A percentile compares a stretch with the other conserved stretches of the same genome.
phyloP scores from a whole-genome alignment of 2,329 filamentous ascomycete species.

The Penicillium janthinellum region DNA sequence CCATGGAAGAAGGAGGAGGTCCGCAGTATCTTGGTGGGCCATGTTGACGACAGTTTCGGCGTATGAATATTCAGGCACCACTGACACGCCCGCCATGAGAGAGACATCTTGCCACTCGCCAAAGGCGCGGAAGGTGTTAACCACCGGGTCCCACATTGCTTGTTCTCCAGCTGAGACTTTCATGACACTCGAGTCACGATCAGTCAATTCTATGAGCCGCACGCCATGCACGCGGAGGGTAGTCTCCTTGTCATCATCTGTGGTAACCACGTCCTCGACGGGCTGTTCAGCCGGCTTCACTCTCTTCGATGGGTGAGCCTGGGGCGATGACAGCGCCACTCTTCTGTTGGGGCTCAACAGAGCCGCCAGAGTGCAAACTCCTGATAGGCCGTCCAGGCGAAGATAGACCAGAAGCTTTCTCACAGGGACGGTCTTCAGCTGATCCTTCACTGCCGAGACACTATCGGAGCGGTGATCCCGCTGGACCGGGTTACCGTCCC shows the following conservation, averaged over 20 bases:
- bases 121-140: conserved; percentile 89
- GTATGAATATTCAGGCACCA: conserved; percentile 76
- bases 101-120: conserved; percentile 81
- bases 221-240: conserved; percentile 77
- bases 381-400: conserved; percentile 79
- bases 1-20: conserved; percentile 86
- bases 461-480: conserved; percentile 46
- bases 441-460: conserved; percentile 49
- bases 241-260: conserved; percentile 22
- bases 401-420: conserved; percentile 76
- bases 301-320: conserved; percentile 38
- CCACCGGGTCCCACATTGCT: conserved; percentile 73
- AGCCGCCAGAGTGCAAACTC: conserved; percentile 78
- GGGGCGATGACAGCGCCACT: conserved; percentile 33
- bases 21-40: conserved; percentile 68
- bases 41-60: conserved; percentile 74
- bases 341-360: conserved; percentile 65
- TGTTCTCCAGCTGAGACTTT: conserved; percentile 82
- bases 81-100: conserved; percentile 76
- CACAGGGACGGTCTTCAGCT: conserved; percentile 55
- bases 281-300: conserved; percentile 24
- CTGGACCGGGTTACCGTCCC: conserved; percentile 66
- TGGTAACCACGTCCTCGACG: conserved; percentile 25
- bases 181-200: conserved; percentile 95
- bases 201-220: conserved; percentile 83